A percentile compares a stretch with the other conserved stretches of the same genome.
phyloP scores from a whole-genome alignment of 495 filamentous ascomycete species.

The Platismatia glauca region DNA sequence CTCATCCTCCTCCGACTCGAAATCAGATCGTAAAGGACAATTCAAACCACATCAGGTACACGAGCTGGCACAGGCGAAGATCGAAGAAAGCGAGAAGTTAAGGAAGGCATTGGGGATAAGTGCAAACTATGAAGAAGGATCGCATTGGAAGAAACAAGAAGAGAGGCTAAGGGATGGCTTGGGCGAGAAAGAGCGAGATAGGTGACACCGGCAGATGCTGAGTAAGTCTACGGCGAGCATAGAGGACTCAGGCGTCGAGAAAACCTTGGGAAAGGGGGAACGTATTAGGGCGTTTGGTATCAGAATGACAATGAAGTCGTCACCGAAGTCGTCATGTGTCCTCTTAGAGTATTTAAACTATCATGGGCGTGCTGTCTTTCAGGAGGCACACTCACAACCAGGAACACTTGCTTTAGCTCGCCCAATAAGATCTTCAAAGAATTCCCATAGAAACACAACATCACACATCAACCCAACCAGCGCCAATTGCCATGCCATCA shows the following conservation, averaged over 20 bases:
- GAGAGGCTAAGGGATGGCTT: conserved; percentile 56
- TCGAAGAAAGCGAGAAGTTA: conserved; percentile 85
- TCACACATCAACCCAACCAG: neutral
- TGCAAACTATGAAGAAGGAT: conserved; percentile 78
- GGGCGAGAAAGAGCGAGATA: conserved; percentile 34
- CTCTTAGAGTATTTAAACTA: too few species aligned
- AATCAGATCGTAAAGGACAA: conserved; percentile 32
- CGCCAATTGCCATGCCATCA: neutral
- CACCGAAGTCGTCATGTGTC: too few species aligned
- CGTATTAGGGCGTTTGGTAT: neutral
- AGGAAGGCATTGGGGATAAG: conserved; percentile 81
- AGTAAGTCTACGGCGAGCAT: neutral
- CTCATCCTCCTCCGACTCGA: conserved; percentile 28
- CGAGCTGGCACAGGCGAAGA: conserved; percentile 92
- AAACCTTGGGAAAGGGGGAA: neutral
- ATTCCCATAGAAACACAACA: too few species aligned
- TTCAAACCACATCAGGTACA: conserved; percentile 92
- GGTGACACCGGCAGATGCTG: neutral
- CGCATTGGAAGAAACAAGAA: conserved; percentile 63
- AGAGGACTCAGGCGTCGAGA: neutral
- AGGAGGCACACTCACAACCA: neutral
- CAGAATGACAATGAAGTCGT: too few species aligned
- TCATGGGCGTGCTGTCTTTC: neutral
- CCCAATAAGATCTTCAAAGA: neutral
- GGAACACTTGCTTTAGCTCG: neutral